phyloP scores from a whole-genome alignment of 1,139 yeast genomes.

The Eremothecium cymbalariae region DNA sequence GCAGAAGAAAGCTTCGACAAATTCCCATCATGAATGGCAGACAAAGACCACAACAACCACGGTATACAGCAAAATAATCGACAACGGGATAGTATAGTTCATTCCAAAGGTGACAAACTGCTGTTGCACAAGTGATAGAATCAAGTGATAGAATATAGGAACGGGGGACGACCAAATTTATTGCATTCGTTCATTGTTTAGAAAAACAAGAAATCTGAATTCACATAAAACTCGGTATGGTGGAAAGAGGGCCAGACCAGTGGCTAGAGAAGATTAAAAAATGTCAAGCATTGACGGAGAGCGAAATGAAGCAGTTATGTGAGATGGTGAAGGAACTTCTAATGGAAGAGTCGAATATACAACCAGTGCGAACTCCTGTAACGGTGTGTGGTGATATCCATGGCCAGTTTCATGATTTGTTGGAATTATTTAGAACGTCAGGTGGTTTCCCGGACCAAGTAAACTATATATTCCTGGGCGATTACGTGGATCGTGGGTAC shows the following conservation, averaged over 20 bases:
- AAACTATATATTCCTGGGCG: constrained; percentile 82
- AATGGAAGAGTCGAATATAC: constrained; percentile 93
- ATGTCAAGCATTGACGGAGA: constrained; percentile 81
- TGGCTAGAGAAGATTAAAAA: constrained; percentile 93
- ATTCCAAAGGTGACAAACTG: too few species aligned
- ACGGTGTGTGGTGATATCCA: constrained; percentile 98
- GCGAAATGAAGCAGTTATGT: constrained; percentile 93
- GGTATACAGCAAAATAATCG: too few species aligned
- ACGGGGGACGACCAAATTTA: neutral
- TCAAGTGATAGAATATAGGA: neutral
- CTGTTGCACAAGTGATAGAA: too few species aligned
- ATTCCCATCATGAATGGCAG: too few species aligned
- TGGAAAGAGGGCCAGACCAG: constrained; percentile 84
- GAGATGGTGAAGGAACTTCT: constrained; percentile 83
- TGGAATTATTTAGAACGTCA: constrained; percentile 83
- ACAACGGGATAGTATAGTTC: too few species aligned
- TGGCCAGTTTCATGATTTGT: constrained; percentile 92
- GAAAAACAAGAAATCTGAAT: too few species aligned
- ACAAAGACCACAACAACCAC: too few species aligned
- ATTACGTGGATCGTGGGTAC: constrained; percentile 95
- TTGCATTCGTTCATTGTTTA: too few species aligned
- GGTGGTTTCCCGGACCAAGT: constrained; percentile 85
- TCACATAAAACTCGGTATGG: too few species aligned
- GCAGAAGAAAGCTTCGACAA: neutral
- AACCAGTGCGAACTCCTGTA: constrained; percentile 95